A percentile compares a stretch with the other conserved stretches of the same genome.
These are phyloP conservation scores for Rhinocladiella mackenziei DNA, from an alignment of 2,329 filamentous ascomycete genomes.

Conservation along the genomic window DNA sequence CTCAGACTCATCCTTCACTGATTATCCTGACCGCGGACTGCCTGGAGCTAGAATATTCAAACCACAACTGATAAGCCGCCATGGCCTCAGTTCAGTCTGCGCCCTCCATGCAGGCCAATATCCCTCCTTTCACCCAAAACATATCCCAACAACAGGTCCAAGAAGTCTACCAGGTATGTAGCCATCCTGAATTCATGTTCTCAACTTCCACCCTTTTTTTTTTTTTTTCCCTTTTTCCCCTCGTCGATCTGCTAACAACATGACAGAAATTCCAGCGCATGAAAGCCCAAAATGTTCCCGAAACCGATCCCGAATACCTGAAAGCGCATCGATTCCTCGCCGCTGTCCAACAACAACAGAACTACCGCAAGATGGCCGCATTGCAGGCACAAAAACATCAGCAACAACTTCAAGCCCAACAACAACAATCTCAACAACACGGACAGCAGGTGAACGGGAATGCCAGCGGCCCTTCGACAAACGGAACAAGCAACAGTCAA, in stretches of 20 bases:
- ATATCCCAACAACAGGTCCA: slow-evolving; percentile 74
- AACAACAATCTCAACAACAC: slow-evolving; percentile 26
- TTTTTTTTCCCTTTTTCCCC: slow-evolving; percentile 4
- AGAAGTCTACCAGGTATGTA: slow-evolving; percentile 57
- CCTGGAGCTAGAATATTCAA: slow-evolving; percentile 6
- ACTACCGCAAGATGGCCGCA: slow-evolving; percentile 35
- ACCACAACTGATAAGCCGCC: slow-evolving; percentile 32
- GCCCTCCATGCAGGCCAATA: slow-evolving; percentile 64
- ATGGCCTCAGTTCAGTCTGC: slow-evolving; percentile 80
- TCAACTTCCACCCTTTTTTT: neutral
- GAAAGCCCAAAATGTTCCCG: slow-evolving; percentile 76
- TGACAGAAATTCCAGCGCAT: slow-evolving; percentile 80
- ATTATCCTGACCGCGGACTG: slow-evolving; percentile 10
- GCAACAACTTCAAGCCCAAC: slow-evolving; percentile 29
- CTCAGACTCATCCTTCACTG: slow-evolving; percentile 5
- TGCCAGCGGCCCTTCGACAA: slow-evolving; percentile 33
- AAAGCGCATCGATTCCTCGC: slow-evolving; percentile 73
- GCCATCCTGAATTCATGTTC: slow-evolving; percentile 8
- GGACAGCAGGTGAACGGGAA: slow-evolving; percentile 36
- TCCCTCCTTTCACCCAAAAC: slow-evolving; percentile 59
- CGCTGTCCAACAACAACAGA: slow-evolving; percentile 64
- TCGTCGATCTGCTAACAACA: slow-evolving; percentile 36
- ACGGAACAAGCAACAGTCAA: slow-evolving; percentile 42
- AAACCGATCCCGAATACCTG: slow-evolving; percentile 80
- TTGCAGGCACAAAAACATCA: slow-evolving; percentile 43